Conservation (phyloP, 306 rosid genomes). For the Fragaria vesca region DNA sequence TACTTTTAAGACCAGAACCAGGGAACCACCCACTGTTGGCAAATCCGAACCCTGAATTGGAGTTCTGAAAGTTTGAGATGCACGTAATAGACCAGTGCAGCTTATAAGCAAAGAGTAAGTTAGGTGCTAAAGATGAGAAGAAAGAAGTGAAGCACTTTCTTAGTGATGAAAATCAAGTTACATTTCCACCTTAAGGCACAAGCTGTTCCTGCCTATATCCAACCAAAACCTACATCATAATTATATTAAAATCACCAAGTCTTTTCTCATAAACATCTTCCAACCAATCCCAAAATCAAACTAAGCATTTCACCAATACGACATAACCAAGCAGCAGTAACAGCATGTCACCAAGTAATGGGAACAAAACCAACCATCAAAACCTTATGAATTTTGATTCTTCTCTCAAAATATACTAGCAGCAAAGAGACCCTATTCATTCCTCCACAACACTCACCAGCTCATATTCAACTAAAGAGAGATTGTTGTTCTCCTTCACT, state of each 20-base stretch:
- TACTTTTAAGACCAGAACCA: no score
- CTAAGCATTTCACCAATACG: slow-evolving; percentile 20
- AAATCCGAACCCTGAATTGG: not conserved
- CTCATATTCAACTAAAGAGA: slow-evolving; percentile 56
- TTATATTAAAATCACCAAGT: slow-evolving; percentile 14
- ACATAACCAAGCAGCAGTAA: slow-evolving; percentile 20
- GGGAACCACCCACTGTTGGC: not conserved
- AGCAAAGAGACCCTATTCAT: slow-evolving; percentile 18
- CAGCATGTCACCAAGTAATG: slow-evolving; percentile 26
- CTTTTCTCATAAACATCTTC: slow-evolving; percentile 13
- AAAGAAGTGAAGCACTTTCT: not conserved
- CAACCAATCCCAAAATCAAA: slow-evolving; percentile 26
- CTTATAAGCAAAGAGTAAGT: not conserved
- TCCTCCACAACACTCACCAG: slow-evolving; percentile 51
- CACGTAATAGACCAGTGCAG: not conserved
- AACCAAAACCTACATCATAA: slow-evolving; percentile 19
- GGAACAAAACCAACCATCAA: slow-evolving; percentile 22
- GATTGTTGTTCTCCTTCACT: slow-evolving; percentile 64
- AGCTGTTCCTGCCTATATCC: slow-evolving; percentile 23
- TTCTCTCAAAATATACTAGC: slow-evolving; percentile 23
- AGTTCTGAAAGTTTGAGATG: not conserved
- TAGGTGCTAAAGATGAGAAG: not conserved
- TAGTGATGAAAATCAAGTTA: slow-evolving; percentile 19
- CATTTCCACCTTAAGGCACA: slow-evolving; percentile 16
- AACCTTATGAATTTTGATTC: slow-evolving; percentile 19